phyloP scores from a whole-genome alignment of 805 yeast genomes.

The Saturnispora zaruensis region DNA sequence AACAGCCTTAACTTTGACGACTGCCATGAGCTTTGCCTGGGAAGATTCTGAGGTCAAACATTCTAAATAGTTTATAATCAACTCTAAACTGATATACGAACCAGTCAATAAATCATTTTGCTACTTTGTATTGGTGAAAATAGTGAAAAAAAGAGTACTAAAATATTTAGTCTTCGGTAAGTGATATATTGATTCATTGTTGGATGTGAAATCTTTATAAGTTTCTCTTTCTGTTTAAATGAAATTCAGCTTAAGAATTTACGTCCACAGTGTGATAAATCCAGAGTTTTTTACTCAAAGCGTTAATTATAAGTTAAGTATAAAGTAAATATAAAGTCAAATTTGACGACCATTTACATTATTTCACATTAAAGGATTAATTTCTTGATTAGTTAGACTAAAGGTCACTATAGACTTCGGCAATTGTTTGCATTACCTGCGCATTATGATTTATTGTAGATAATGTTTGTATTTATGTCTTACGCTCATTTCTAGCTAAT shows the following conservation, averaged over 20 bases:
- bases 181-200: not conserved
- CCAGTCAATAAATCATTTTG: not conserved
- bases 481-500: no score
- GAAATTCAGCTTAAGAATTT: not conserved
- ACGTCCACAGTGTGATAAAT: not conserved
- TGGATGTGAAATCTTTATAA: not conserved
- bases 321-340: no score
- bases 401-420: no score
- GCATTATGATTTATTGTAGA: not conserved
- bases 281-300: no score
- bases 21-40: not conserved
- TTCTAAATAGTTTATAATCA: not conserved
- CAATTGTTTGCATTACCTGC: no score
- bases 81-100: not conserved
- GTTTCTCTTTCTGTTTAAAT: not conserved
- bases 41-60: not conserved
- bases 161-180: not conserved
- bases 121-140: not conserved
- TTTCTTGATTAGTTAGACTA: no score
- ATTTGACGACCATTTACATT: no score
- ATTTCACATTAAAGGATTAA: no score
- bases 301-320: no score
- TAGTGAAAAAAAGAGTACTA: not conserved
- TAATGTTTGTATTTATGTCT: no score
- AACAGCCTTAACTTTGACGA: not conserved